Evolutionary conservation across 805 yeast genomes (phyloP).

Genomic region (Hermanozyma aechmeae): DNA sequence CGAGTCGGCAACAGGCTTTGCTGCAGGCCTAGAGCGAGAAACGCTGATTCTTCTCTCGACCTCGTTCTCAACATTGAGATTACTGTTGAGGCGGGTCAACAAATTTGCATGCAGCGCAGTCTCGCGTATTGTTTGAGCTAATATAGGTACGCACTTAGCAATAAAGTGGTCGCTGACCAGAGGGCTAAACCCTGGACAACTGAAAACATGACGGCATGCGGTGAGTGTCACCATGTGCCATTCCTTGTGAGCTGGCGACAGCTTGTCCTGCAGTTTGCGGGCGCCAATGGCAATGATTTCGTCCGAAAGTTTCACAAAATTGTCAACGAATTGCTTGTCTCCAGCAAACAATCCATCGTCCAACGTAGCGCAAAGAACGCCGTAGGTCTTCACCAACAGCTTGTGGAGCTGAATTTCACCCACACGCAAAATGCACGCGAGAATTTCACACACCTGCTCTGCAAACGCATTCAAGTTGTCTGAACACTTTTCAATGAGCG

Average conservation of each 20-base stretch:
- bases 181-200: constrained; percentile 26
- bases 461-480: constrained; percentile 85
- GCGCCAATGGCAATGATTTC: constrained; percentile 9
- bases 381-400: constrained; percentile 38
- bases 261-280: constrained; percentile 5
- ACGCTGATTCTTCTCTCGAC: too few species aligned
- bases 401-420: constrained; percentile 58
- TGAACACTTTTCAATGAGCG: constrained; percentile 64
- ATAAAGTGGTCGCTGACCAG: constrained; percentile 20
- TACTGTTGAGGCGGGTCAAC: constrained; percentile 14
- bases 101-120: constrained; percentile 12
- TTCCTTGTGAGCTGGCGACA: constrained; percentile 27
- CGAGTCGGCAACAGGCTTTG: constrained; percentile 14
- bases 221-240: constrained; percentile 38
- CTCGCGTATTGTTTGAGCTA: constrained; percentile 24
- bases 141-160: constrained; percentile 25
- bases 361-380: constrained; percentile 25
- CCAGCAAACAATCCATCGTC: constrained; percentile 50
- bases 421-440: constrained; percentile 41
- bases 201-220: constrained; percentile 30
- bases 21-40: not conserved
- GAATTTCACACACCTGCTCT: constrained; percentile 50
- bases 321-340: constrained; percentile 45
- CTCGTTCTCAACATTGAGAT: too few species aligned
- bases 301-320: not conserved